Base-by-base conservation (phyloP, 768 basidiomycete genomes). In the Russula brevipes region DNA sequence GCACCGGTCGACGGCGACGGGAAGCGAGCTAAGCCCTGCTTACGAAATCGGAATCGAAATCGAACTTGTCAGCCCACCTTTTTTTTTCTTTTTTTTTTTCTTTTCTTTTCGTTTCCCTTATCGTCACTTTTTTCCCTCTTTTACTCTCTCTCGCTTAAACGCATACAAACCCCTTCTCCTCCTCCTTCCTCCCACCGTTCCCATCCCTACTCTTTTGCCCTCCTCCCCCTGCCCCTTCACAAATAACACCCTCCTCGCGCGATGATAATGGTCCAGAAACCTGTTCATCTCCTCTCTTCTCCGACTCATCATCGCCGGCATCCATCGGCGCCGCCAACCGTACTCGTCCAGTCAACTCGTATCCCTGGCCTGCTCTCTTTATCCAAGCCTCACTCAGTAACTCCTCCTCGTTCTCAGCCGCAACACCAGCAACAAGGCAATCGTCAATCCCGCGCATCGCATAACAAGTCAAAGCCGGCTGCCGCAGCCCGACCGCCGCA, bases 291-390 rank as follows among this genome's bases (percentile, higher is more conserved):
- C 16, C 70, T 74, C 41, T 66, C 72, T 39, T 67, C 76, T 0
- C 69, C 68, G 1, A 57, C 69, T 49, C 30, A 63, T 45, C 88
- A 88, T 72, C 78, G 83, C 64, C 79, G 89, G 58, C 82, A 84
- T 70, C 84, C 88, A 19, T 89, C 88, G 0, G 88, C 88, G 0
- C 85, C 86, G 8, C 82, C 83, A 0, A 79, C 83, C 41, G 82
- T 86, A 69, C 79, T 85, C 64, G 83, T 88, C 4, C 86, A 88
- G 72, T 84, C 89, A 3, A 88, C 89, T 12, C 80, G 81, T 59
- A 88, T 83, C 0, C 89, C 88, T 0, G 89, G 89, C 71, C 79
- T 91, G 9, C 80, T 91, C 56, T 81, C 85, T 53, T 79, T 91
- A 54, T 83, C 86, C 58, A 87, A 85, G 78, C 85, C 84, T 12